These are phyloP conservation scores for Aspergillus incahuasiensis DNA, from an alignment of 495 filamentous ascomycete genomes.

Conservation along the genomic window DNA sequence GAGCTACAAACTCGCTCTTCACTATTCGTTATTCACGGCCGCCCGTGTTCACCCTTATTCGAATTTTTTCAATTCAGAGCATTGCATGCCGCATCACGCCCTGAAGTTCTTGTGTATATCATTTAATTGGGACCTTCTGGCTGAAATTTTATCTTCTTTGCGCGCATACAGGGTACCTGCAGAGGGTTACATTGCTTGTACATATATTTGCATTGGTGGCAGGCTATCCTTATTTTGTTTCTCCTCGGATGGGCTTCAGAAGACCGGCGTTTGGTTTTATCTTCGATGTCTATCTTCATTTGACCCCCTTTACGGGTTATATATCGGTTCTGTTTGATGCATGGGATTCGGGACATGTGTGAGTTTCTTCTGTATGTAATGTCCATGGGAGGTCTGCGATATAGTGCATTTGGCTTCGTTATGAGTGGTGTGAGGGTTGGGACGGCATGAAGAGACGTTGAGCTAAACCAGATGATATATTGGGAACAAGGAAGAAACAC, in stretches of 20 bases:
- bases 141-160: slow-evolving; percentile 16
- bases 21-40: not conserved
- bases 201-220: slow-evolving; percentile 29
- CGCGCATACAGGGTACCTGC: slow-evolving; percentile 18
- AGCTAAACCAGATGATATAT: slow-evolving; percentile 4
- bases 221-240: slow-evolving; percentile 16
- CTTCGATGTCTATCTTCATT: not conserved
- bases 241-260: slow-evolving; percentile 6
- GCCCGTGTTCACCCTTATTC: not conserved
- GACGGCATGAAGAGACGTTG: not conserved
- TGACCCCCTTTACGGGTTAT: slow-evolving; percentile 17
- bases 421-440: slow-evolving; percentile 1
- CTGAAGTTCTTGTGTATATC: slow-evolving; percentile 23
- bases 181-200: slow-evolving; percentile 21
- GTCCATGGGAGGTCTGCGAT: slow-evolving; percentile 16
- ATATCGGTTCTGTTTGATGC: slow-evolving; percentile 17
- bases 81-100: slow-evolving; percentile 5
- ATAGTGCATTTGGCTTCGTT: slow-evolving; percentile 13
- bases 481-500: slow-evolving; percentile 7
- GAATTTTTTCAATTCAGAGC: slow-evolving; percentile 12
- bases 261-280: slow-evolving; percentile 7
- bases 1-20: not conserved
- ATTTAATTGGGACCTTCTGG: slow-evolving; percentile 15
- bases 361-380: slow-evolving; percentile 19
- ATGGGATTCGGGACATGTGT: slow-evolving; percentile 14